These are phyloP conservation scores for Sphaerosporella brunnea DNA, from an alignment of 495 filamentous ascomycete genomes.

Conservation along the genomic window DNA sequence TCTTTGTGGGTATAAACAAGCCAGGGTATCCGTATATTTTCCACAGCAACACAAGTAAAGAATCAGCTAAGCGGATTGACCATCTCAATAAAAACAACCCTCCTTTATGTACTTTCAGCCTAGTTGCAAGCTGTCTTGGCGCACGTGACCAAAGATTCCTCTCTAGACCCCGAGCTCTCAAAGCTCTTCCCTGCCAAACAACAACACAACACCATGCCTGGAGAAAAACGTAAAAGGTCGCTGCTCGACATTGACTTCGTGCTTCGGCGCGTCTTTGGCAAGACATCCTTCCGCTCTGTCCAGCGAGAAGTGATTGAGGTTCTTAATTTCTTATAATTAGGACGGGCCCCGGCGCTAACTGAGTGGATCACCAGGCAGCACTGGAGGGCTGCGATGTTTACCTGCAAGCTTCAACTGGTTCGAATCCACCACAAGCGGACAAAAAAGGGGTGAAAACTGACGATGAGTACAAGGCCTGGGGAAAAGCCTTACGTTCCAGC, in stretches of 20 bases:
- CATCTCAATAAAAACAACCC: no score
- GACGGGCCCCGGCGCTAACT: no score
- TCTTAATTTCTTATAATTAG: not conserved
- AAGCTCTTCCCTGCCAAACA: no score
- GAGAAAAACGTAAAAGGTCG: not conserved
- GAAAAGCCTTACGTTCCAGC: slow-evolving; percentile 86
- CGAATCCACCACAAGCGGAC: not conserved
- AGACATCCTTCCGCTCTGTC: slow-evolving; percentile 41
- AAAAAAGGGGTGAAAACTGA: not conserved
- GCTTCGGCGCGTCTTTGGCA: slow-evolving; percentile 43
- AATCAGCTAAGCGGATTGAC: no score
- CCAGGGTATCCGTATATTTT: no score
- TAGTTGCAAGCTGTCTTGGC: no score
- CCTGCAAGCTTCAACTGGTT: slow-evolving; percentile 72
- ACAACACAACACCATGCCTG: slow-evolving; percentile 1
- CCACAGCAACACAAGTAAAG: no score
- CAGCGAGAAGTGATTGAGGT: slow-evolving; percentile 72
- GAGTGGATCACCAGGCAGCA: slow-evolving; percentile 29
- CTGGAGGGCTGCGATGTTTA: slow-evolving; percentile 81
- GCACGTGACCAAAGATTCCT: no score
- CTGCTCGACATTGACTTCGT: slow-evolving; percentile 65
- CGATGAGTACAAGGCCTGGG: slow-evolving; percentile 29
- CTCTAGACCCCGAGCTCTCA: no score
- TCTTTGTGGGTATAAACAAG: no score
- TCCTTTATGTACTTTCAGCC: no score